Conservation (phyloP, 805 yeast genomes). For the Suhomyces vadensis region DNA sequence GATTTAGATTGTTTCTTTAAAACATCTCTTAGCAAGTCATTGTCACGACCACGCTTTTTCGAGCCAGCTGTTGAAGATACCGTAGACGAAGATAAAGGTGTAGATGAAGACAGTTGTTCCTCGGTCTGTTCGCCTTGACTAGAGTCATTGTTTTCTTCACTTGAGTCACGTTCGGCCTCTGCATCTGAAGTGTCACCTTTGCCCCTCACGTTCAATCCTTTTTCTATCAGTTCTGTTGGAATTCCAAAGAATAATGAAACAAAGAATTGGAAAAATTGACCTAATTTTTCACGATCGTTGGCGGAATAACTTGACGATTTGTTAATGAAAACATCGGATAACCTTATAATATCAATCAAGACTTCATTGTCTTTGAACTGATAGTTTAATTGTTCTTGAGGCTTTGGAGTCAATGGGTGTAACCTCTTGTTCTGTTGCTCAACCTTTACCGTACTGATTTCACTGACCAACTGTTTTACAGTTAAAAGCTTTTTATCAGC, state of each 20-base stretch:
- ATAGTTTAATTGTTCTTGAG: slow-evolving; percentile 71
- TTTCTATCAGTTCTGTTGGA: slow-evolving; percentile 50
- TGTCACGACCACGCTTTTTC: slow-evolving; percentile 54
- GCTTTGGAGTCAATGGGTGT: slow-evolving; percentile 82
- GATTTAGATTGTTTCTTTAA: slow-evolving; percentile 51
- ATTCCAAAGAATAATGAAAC: slow-evolving; percentile 70
- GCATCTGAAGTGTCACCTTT: slow-evolving; percentile 14
- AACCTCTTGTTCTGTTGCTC: slow-evolving; percentile 87
- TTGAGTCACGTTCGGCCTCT: slow-evolving; percentile 15
- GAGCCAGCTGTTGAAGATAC: slow-evolving; percentile 15
- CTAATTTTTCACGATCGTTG: slow-evolving; percentile 76
- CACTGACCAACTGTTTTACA: slow-evolving; percentile 85
- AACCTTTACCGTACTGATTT: slow-evolving; percentile 86
- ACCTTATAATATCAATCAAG: slow-evolving; percentile 68
- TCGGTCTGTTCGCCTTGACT: slow-evolving; percentile 9
- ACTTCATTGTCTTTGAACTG: slow-evolving; percentile 65
- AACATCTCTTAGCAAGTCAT: slow-evolving; percentile 60
- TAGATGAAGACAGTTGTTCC: no score
- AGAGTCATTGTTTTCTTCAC: slow-evolving; percentile 16
- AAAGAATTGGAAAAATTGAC: slow-evolving; percentile 68
- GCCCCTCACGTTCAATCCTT: slow-evolving; percentile 27
- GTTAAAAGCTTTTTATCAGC: slow-evolving; percentile 92
- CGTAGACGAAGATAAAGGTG: background rate
- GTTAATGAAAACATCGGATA: slow-evolving; percentile 66
- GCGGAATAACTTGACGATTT: slow-evolving; percentile 74